Evolutionary conservation across 257 asterid species (phyloP).

Genomic region (Solanum pinnatisectum): DNA sequence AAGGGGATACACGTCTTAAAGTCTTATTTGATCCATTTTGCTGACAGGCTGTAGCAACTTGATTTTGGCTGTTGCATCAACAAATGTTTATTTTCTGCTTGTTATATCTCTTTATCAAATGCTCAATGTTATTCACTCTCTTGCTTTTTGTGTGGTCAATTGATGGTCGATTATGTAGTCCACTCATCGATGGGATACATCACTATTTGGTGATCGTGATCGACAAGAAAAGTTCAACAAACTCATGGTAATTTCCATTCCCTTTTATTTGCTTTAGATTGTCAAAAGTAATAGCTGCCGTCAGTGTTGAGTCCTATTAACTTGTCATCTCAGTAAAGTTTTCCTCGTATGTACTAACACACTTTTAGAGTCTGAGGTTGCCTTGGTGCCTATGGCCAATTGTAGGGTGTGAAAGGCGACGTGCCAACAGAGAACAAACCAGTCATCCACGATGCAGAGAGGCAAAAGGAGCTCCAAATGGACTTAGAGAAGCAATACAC

Average conservation of each 20-base stretch:
- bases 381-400: conserved; percentile 87
- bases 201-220: conserved; percentile 80
- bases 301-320: background rate
- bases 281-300: background rate
- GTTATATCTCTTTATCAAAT: background rate
- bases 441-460: conserved; percentile 60
- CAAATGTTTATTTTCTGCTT: background rate
- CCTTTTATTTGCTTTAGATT: conserved; percentile 10
- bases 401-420: conserved; percentile 98
- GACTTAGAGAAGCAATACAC: conserved; percentile 95
- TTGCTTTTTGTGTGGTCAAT: conserved; percentile 31
- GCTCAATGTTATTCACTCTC: conserved; percentile 31
- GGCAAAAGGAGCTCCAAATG: conserved; percentile 81
- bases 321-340: background rate
- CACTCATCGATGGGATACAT: conserved; percentile 69
- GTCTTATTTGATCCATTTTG: background rate
- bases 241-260: conserved; percentile 78
- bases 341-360: conserved; percentile 60
- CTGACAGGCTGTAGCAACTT: background rate
- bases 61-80: background rate
- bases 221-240: conserved; percentile 95
- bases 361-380: conserved; percentile 98
- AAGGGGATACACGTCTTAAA: background rate
- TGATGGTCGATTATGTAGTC: conserved; percentile 34
- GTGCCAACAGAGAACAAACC: conserved; percentile 43